These are phyloP conservation scores for Entomortierella lignicola DNA, from an alignment of 192 early-diverging fungal genomes.

Conservation along the genomic window DNA sequence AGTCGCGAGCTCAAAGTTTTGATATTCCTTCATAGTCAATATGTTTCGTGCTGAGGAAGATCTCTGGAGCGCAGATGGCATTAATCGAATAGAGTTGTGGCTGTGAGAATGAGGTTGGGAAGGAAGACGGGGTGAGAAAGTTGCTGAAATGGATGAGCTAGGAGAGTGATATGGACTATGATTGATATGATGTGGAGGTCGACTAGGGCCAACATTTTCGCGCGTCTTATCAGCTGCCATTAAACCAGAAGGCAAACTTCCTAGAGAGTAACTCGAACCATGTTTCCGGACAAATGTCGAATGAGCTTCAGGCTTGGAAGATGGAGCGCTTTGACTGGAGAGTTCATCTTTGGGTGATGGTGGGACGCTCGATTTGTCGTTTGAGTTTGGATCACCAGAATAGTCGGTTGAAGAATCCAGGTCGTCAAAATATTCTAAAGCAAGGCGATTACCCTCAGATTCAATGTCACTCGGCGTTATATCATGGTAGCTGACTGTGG, in stretches of 20 bases:
- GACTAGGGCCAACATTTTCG: background rate
- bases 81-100: background rate
- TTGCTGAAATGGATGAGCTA: conserved; percentile 30
- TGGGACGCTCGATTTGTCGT: background rate
- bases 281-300: background rate
- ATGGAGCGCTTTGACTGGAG: background rate
- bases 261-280: background rate
- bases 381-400: background rate
- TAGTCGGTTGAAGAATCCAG: background rate
- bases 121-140: conserved; percentile 39
- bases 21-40: conserved; percentile 32
- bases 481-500: conserved; percentile 35
- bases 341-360: background rate
- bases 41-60: conserved; percentile 1
- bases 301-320: background rate
- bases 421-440: background rate
- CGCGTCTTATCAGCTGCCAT: background rate
- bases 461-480: conserved; percentile 30
- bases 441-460: background rate
- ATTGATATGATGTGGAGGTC: conserved; percentile 1
- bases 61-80: background rate
- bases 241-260: background rate
- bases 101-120: conserved; percentile 22
- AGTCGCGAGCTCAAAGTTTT: background rate
- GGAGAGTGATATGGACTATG: conserved; percentile 27